phyloP scores from a whole-genome alignment of 2,329 filamentous ascomycete genomes.

The Shiraia bambusicola region DNA sequence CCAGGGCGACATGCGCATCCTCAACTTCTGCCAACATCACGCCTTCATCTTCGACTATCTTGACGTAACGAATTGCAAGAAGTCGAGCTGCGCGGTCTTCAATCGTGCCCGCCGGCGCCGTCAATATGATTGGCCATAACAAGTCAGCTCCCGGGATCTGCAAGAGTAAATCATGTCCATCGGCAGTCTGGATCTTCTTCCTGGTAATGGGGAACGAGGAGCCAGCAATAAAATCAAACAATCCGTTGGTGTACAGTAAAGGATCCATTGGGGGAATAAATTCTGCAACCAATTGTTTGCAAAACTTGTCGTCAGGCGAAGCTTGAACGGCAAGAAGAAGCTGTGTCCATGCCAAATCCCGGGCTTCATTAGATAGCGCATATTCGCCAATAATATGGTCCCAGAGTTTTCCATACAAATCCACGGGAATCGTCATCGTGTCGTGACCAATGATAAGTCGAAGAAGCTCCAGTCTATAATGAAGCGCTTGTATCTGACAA shows the following conservation, averaged over 20 bases:
- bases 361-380: constrained; percentile 61
- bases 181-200: constrained; percentile 14
- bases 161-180: constrained; percentile 39
- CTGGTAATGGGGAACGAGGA: constrained; percentile 28
- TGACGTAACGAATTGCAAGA: constrained; percentile 74
- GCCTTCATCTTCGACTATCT: constrained; percentile 42
- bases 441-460: constrained; percentile 60
- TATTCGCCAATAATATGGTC: constrained; percentile 67
- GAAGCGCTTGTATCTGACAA: constrained; percentile 25
- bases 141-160: constrained; percentile 63
- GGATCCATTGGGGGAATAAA: constrained; percentile 61
- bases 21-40: constrained; percentile 52
- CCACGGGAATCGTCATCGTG: constrained; percentile 62
- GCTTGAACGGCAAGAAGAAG: constrained; percentile 26
- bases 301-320: constrained; percentile 31
- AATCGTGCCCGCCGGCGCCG: constrained; percentile 64
- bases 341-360: constrained; percentile 65
- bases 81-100: constrained; percentile 68
- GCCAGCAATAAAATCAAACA: constrained; percentile 64
- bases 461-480: constrained; percentile 56
- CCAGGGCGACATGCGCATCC: constrained; percentile 67
- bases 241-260: constrained; percentile 60
- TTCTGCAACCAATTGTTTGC: constrained; percentile 41
- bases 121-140: constrained; percentile 81
- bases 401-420: constrained; percentile 69